A percentile compares a stretch with the other conserved stretches of the same genome.
These are phyloP conservation scores for Apostasia ramifera DNA, from an alignment of 106 monocot species.

Conservation along the genomic window DNA sequence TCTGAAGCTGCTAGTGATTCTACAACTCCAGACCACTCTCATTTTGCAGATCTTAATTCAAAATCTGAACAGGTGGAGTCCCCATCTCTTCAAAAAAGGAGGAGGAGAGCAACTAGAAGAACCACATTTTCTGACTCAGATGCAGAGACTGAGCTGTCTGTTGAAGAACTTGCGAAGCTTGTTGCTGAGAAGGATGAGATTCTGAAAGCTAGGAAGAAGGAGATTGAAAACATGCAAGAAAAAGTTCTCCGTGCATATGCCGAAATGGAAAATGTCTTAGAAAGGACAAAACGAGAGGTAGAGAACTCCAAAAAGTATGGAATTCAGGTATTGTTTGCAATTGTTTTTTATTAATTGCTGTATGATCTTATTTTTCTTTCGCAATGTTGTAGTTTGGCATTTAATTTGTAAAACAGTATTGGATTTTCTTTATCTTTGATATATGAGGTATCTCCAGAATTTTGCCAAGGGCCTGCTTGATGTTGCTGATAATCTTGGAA, in stretches of 20 bases:
- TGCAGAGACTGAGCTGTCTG: slow-evolving; percentile 52
- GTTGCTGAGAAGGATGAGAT: slow-evolving; percentile 68
- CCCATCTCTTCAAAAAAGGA: slow-evolving; percentile 13
- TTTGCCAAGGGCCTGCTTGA: slow-evolving; percentile 89
- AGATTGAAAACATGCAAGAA: slow-evolving; percentile 75
- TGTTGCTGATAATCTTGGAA: slow-evolving; percentile 93
- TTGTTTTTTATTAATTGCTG: background rate
- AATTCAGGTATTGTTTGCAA: slow-evolving; percentile 40
- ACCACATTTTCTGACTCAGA: slow-evolving; percentile 53
- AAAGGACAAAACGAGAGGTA: slow-evolving; percentile 71
- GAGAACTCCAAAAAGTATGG: slow-evolving; percentile 88
- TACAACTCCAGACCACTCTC: slow-evolving; percentile 19
- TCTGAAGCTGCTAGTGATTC: slow-evolving; percentile 11
- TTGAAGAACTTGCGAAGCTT: slow-evolving; percentile 77
- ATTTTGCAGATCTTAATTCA: slow-evolving; percentile 21
- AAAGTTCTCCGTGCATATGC: slow-evolving; percentile 87
- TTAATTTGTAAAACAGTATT: background rate
- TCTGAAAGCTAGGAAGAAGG: slow-evolving; percentile 54
- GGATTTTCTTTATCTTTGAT: background rate
- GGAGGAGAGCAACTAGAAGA: slow-evolving; percentile 25
- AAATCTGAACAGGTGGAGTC: slow-evolving; percentile 9
- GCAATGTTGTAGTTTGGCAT: background rate
- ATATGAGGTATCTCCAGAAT: slow-evolving; percentile 27
- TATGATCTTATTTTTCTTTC: background rate
- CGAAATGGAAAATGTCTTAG: slow-evolving; percentile 78